These are phyloP conservation scores for Physaria fendleri DNA, from an alignment of 345 rosid genomes.

Conservation along the genomic window DNA sequence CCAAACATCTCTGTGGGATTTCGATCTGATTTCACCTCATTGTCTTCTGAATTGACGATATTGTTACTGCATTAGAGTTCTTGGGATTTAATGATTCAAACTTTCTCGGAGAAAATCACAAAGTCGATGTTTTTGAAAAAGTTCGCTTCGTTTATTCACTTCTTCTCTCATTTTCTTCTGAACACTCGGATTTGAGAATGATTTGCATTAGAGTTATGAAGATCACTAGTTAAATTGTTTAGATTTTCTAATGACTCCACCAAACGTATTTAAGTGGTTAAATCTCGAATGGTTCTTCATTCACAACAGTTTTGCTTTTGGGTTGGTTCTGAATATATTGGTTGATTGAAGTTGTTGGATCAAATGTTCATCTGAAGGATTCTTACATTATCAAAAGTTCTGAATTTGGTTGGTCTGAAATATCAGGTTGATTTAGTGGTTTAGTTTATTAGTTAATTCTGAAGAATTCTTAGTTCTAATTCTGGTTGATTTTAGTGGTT, in stretches of 20 bases:
- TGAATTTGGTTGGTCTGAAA: not conserved
- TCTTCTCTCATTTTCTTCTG: not conserved
- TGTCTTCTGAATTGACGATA: no score
- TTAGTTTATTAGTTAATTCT: no score
- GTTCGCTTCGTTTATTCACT: not conserved
- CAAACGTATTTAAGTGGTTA: no score
- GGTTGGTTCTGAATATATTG: no score
- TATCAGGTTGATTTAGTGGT: no score
- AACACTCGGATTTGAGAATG: not conserved
- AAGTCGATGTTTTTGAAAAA: not conserved
- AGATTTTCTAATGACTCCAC: not conserved
- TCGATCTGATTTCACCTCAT: not conserved
- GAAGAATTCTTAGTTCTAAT: no score
- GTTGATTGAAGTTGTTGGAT: not conserved
- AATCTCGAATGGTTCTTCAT: no score
- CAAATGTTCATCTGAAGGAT: not conserved
- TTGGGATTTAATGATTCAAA: not conserved
- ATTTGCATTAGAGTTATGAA: not conserved
- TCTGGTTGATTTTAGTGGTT: no score
- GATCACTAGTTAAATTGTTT: not conserved
- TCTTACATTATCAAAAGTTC: not conserved
- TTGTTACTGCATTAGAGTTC: not conserved
- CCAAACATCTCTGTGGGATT: conserved; percentile 1
- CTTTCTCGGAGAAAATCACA: not conserved
- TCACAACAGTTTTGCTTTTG: no score